Percentiles rank a stretch among this genome's conserved stretches.
These are phyloP conservation scores for Apiospora malaysiana DNA, from an alignment of 2,329 filamentous ascomycete genomes.

Conservation along the genomic window DNA sequence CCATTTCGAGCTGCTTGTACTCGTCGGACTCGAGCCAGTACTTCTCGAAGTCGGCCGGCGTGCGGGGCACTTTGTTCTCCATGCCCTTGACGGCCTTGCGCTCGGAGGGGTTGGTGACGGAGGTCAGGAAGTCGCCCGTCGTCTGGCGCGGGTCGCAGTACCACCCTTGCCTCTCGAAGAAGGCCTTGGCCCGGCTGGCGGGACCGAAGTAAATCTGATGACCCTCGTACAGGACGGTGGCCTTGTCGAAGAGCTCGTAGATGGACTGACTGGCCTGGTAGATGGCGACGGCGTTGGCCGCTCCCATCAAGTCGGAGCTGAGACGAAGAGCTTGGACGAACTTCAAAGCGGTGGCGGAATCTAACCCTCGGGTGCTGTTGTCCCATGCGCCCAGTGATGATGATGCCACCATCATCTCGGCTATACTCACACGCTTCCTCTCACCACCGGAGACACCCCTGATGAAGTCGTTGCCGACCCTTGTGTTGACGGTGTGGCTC, in stretches of 20 bases:
- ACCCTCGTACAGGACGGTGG: constrained; percentile 76
- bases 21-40: constrained; percentile 54
- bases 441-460: constrained; percentile 75
- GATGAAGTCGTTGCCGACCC: constrained; percentile 76
- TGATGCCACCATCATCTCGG: constrained; percentile 73
- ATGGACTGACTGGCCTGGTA: constrained; percentile 75
- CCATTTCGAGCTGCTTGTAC: constrained; percentile 46
- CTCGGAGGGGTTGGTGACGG: constrained; percentile 69
- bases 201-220: constrained; percentile 79
- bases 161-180: constrained; percentile 74
- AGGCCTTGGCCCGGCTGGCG: constrained; percentile 62
- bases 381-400: constrained; percentile 52
- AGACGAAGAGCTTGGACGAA: constrained; percentile 72
- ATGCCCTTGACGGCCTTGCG: constrained; percentile 61
- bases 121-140: constrained; percentile 72
- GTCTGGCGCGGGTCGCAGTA: constrained; percentile 70
- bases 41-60: constrained; percentile 70
- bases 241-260: constrained; percentile 79
- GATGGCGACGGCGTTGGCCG: constrained; percentile 70
- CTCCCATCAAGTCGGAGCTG: constrained; percentile 66
- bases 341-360: constrained; percentile 75
- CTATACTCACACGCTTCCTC: constrained; percentile 81
- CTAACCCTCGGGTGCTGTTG: constrained; percentile 68
- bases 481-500: constrained; percentile 73
- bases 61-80: constrained; percentile 67